Evolutionary conservation across 805 yeast genomes (phyloP).

Genomic region (Lipomyces sp.): DNA sequence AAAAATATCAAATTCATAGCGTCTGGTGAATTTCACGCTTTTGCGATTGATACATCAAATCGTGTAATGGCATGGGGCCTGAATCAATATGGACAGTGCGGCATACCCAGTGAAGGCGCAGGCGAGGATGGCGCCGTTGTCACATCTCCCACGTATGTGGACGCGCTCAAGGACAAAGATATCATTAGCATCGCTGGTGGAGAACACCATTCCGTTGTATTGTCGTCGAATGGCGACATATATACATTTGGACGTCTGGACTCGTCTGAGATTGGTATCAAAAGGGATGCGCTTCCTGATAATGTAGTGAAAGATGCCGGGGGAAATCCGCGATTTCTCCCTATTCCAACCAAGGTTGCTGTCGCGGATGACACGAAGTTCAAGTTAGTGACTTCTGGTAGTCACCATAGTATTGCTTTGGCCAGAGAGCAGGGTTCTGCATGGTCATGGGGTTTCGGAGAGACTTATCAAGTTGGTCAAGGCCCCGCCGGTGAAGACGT

Average conservation of each 20-base stretch:
- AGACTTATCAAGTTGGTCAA: constrained; percentile 93
- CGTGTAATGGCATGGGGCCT: constrained; percentile 90
- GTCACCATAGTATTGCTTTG: constrained; percentile 90
- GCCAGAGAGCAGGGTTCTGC: constrained; percentile 76
- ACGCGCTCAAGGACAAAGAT: constrained; percentile 62
- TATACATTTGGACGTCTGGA: constrained; percentile 90
- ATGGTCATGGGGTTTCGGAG: constrained; percentile 98
- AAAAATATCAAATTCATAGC: constrained; percentile 79
- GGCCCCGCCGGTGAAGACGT: constrained; percentile 89
- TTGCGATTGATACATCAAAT: constrained; percentile 79
- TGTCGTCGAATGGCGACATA: constrained; percentile 72
- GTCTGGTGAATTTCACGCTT: constrained; percentile 94
- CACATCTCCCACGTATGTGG: constrained; percentile 73
- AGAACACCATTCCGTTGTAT: constrained; percentile 88
- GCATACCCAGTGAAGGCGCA: constrained; percentile 63
- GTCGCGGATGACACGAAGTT: constrained; percentile 40
- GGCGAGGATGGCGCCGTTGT: constrained; percentile 82
- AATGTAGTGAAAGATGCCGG: constrained; percentile 76
- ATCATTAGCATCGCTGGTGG: constrained; percentile 81
- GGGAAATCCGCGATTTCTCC: constrained; percentile 78
- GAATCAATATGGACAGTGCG: constrained; percentile 97
- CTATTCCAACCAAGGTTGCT: constrained; percentile 74
- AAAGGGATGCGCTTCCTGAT: constrained; percentile 66
- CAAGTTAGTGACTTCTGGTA: constrained; percentile 71
- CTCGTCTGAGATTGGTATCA: constrained; percentile 89